Percentiles rank a stretch among this genome's conserved stretches.
Evolutionary conservation across 2,329 filamentous ascomycete genomes (phyloP).

Genomic region (Venturia oleaginea): DNA sequence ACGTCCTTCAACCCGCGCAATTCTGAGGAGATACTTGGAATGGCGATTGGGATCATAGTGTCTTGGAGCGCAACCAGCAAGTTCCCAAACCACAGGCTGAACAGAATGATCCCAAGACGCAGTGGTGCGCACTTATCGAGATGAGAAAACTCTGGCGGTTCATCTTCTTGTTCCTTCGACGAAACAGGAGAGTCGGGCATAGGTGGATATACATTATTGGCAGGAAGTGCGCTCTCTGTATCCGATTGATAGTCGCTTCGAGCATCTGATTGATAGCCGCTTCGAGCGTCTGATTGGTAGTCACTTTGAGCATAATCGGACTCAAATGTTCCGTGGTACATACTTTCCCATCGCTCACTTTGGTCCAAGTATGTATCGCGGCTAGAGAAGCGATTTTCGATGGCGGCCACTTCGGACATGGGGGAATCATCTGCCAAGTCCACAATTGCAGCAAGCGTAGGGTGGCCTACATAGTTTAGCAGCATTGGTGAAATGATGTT

Average conservation of each 20-base stretch:
- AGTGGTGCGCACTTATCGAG: neutral
- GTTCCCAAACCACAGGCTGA: constrained; percentile 4
- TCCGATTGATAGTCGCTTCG: neutral
- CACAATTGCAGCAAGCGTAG: neutral
- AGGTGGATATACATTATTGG: neutral
- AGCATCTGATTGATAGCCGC: neutral
- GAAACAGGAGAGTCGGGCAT: neutral
- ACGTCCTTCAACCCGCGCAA: neutral
- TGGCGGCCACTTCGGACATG: neutral
- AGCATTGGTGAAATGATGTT: constrained; percentile 4
- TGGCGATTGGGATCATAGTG: neutral
- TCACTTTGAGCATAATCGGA: neutral
- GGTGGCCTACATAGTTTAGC: neutral
- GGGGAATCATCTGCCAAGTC: neutral
- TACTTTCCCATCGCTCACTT: neutral
- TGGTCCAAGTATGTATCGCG: neutral
- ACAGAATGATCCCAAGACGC: neutral
- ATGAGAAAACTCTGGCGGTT: neutral
- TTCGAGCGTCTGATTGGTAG: neutral
- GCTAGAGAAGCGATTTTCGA: neutral
- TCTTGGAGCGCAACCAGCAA: neutral
- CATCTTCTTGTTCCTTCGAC: neutral
- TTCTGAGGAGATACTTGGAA: neutral
- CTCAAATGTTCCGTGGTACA: neutral
- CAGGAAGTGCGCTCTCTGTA: neutral